Conservation (phyloP, 2,329 filamentous ascomycete genomes). For the Nigrospora oryzae region DNA sequence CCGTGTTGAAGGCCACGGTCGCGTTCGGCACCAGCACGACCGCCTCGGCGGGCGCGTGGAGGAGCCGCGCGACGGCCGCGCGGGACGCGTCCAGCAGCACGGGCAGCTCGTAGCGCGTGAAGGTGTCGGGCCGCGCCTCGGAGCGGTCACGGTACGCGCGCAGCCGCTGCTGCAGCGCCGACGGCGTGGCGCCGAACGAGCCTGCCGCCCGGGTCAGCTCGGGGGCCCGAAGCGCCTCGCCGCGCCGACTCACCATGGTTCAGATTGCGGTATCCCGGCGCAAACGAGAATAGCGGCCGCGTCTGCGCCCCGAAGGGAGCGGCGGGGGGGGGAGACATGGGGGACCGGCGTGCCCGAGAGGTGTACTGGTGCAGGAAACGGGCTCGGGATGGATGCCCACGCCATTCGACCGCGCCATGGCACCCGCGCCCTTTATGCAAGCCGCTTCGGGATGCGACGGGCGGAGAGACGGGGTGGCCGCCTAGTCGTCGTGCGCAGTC, state of each 20-base stretch:
- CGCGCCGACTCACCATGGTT: conserved; percentile 59
- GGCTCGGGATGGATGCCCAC: too few relatives aligned
- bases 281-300: conserved; percentile 61
- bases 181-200: conserved; percentile 73
- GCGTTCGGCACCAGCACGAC: conserved; percentile 77
- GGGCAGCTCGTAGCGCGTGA: conserved; percentile 63
- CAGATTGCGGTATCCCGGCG: conserved; percentile 59
- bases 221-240: background rate
- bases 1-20: conserved; percentile 67
- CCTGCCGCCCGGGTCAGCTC: conserved; percentile 31
- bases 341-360: too few relatives aligned
- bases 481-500: too few relatives aligned
- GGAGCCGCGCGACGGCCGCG: conserved; percentile 51
- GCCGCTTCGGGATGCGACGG: too few relatives aligned
- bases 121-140: conserved; percentile 66
- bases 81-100: conserved; percentile 56
- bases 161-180: conserved; percentile 47
- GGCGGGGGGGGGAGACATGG: background rate
- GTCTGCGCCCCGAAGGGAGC: conserved; percentile 40
- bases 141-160: conserved; percentile 56
- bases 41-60: conserved; percentile 58
- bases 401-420: too few relatives aligned
- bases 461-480: too few relatives aligned
- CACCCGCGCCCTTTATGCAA: too few relatives aligned
- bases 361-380: too few relatives aligned